A percentile compares a stretch with the other conserved stretches of the same genome.
phyloP scores from a whole-genome alignment of 1,139 yeast genomes.

The Magnusiomyces sp. region DNA sequence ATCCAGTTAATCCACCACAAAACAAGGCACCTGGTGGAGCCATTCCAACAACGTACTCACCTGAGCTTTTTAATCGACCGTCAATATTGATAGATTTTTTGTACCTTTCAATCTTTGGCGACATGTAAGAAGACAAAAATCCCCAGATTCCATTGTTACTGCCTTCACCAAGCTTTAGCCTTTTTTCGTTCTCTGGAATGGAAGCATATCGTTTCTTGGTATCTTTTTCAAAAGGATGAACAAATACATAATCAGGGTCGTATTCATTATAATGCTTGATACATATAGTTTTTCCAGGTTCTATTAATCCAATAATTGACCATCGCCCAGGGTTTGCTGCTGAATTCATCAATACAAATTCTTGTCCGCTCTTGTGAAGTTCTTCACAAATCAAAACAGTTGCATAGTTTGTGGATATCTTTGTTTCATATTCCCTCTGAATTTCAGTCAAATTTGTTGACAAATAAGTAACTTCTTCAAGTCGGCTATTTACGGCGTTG shows the following conservation, averaged over 20 bases:
- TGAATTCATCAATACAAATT: conserved; percentile 58
- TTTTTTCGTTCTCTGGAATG: conserved; percentile 6
- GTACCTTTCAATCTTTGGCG: conserved; percentile 25
- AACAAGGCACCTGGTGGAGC: conserved; percentile 47
- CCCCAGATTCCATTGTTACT: conserved; percentile 37
- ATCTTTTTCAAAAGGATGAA: conserved; percentile 31
- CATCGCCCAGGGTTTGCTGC: conserved; percentile 77
- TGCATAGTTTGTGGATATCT: conserved; percentile 9
- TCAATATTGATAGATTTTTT: conserved; percentile 18
- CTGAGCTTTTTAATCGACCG: neutral
- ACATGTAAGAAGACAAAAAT: conserved; percentile 45
- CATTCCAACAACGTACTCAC: conserved; percentile 5
- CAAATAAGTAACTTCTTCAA: too few relatives aligned
- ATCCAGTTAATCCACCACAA: conserved; percentile 81
- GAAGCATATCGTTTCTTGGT: neutral
- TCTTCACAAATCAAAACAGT: conserved; percentile 45
- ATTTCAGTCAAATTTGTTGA: too few relatives aligned
- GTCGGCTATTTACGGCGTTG: too few relatives aligned
- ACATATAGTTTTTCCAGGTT: conserved; percentile 42
- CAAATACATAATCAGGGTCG: conserved; percentile 19
- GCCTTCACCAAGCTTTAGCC: conserved; percentile 1
- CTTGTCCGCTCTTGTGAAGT: conserved; percentile 27
- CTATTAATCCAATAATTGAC: conserved; percentile 77
- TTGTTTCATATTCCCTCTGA: too few relatives aligned
- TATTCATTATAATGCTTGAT: conserved; percentile 52